These are phyloP conservation scores for Phytophthora europaea DNA, from an alignment of 352 stramenopile species.

Conservation along the genomic window DNA sequence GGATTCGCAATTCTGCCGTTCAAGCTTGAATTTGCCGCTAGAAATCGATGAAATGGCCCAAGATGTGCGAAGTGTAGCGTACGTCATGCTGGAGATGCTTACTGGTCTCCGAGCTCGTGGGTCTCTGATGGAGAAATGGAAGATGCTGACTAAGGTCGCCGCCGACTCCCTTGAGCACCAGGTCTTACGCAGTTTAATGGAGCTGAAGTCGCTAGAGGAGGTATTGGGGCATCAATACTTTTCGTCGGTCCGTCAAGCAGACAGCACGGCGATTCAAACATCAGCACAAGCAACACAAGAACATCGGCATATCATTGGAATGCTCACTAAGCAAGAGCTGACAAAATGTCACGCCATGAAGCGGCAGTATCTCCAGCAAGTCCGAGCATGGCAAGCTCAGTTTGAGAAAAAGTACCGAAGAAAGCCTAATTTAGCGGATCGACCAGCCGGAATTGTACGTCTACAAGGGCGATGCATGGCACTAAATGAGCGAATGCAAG, in stretches of 20 bases:
- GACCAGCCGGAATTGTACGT: constrained; percentile 43
- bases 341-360: constrained; percentile 48
- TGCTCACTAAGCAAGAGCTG: constrained; percentile 59
- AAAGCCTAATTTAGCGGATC: constrained; percentile 51
- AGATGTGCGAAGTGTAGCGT: constrained; percentile 65
- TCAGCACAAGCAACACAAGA: constrained; percentile 21
- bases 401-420: constrained; percentile 67
- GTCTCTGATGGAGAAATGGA: constrained; percentile 40
- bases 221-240: constrained; percentile 32
- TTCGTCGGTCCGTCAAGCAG: constrained; percentile 3
- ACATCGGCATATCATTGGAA: constrained; percentile 40
- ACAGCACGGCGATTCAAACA: neutral
- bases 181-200: constrained; percentile 47
- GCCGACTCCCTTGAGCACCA: constrained; percentile 34
- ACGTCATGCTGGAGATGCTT: constrained; percentile 71
- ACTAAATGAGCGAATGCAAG: constrained; percentile 49
- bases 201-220: constrained; percentile 18
- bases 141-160: constrained; percentile 38
- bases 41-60: constrained; percentile 24
- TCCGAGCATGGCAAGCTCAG: constrained; percentile 57
- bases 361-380: constrained; percentile 46
- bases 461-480: constrained; percentile 48
- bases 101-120: constrained; percentile 54
- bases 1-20: constrained; percentile 40
- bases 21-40: constrained; percentile 33